These are phyloP conservation scores for Volvariella volvacea DNA, from an alignment of 1,284 basidiomycete species.

Conservation along the genomic window DNA sequence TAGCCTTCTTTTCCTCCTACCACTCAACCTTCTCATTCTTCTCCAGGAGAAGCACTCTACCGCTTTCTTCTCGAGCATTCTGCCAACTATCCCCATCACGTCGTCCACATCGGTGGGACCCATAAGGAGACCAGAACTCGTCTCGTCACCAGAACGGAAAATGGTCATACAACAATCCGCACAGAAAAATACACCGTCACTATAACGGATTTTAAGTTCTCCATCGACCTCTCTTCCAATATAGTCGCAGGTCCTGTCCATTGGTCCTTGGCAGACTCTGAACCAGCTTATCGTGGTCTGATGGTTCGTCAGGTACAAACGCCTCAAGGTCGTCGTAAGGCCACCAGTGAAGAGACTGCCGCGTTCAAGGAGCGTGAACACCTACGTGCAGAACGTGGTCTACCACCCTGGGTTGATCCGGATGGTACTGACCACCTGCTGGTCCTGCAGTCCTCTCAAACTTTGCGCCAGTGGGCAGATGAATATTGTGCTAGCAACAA, in stretches of 20 bases:
- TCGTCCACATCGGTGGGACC: slow-evolving; percentile 45
- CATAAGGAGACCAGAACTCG: slow-evolving; percentile 46
- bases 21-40: neutral
- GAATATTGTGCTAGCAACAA: slow-evolving; percentile 58
- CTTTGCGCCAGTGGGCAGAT: slow-evolving; percentile 64
- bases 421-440: slow-evolving; percentile 23
- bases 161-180: slow-evolving; percentile 23
- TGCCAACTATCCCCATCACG: slow-evolving; percentile 33
- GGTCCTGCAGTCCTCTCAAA: slow-evolving; percentile 33
- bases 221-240: slow-evolving; percentile 36
- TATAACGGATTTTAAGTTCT: slow-evolving; percentile 54
- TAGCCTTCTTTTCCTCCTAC: neutral
- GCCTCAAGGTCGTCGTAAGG: slow-evolving; percentile 22
- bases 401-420: slow-evolving; percentile 35
- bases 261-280: slow-evolving; percentile 44
- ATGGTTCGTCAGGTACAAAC: slow-evolving; percentile 40
- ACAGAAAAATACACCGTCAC: slow-evolving; percentile 39
- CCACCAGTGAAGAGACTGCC: slow-evolving; percentile 22
- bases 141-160: slow-evolving; percentile 30
- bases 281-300: slow-evolving; percentile 43
- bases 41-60: slow-evolving; percentile 57
- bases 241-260: slow-evolving; percentile 31
- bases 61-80: slow-evolving; percentile 56
- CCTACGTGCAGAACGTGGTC: slow-evolving; percentile 23
- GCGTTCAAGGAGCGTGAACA: slow-evolving; percentile 24